Percentiles rank a stretch among this genome's conserved stretches.
phyloP scores from a whole-genome alignment of 768 basidiomycete genomes.

The Coprinellus aureogranulatus region DNA sequence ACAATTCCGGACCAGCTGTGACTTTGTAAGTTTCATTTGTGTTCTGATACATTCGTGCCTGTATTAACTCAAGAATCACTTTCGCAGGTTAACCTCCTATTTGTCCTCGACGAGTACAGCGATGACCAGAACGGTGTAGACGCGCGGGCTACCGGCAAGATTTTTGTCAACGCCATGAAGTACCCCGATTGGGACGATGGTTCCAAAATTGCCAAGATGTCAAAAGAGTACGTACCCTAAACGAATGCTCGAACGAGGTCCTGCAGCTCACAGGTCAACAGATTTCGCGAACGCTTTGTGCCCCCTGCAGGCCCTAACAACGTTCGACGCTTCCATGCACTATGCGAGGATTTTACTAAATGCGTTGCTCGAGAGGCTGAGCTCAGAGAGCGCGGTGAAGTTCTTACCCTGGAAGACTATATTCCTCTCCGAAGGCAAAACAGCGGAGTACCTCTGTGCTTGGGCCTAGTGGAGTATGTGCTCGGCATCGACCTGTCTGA shows the following conservation, averaged over 20 bases:
- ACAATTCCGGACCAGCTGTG: conserved; percentile 58
- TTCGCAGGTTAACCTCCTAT: conserved; percentile 54
- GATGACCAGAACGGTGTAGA: conserved; percentile 61
- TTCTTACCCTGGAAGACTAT: conserved; percentile 55
- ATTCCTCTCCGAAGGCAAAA: conserved; percentile 62
- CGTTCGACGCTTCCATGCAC: conserved; percentile 47
- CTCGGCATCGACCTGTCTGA: conserved; percentile 64
- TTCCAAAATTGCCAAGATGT: conserved; percentile 58
- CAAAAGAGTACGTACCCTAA: conserved; percentile 50
- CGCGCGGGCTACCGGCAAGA: conserved; percentile 50
- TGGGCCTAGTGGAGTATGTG: conserved; percentile 59
- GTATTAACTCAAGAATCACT: not conserved
- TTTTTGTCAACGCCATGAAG: conserved; percentile 52
- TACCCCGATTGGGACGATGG: conserved; percentile 52
- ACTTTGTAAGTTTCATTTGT: conserved; percentile 44
- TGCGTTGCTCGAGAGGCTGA: conserved; percentile 61
- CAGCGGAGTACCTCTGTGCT: conserved; percentile 64
- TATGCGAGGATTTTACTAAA: conserved; percentile 55
- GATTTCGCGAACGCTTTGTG: conserved; percentile 53
- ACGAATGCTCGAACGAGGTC: not conserved
- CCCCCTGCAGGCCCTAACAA: conserved; percentile 45
- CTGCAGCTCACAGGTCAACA: conserved; percentile 21
- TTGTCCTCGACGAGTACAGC: conserved; percentile 67
- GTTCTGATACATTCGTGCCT: not conserved
- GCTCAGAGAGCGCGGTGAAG: conserved; percentile 53